Evolutionary conservation across 1,284 basidiomycete genomes (phyloP), one percentile per base, ranked within the genome.

Genomic region (Cutaneotrichosporon dermatis): DNA sequence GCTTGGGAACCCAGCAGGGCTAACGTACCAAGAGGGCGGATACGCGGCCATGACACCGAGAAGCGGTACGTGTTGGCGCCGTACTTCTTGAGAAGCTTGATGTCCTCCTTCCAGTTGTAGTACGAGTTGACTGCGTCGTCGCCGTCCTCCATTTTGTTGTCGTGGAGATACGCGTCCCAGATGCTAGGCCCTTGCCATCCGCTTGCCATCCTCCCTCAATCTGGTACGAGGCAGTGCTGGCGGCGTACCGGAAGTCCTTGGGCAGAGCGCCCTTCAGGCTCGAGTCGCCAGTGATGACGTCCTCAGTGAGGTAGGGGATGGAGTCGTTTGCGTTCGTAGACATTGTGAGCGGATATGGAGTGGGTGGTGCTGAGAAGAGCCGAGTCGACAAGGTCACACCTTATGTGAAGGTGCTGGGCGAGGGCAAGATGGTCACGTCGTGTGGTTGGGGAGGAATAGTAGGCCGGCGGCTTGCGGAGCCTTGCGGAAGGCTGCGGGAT

Each of bases 191-290:
- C 41, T 65, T 66, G 9, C 71, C 71, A 46, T 67, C 71, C 4
- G 40, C 64, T 42, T 63, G 43, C 41, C 44, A 86, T 80, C 37
- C 62, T 6, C 71, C 71, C 56, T 73, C 71, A 37, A 73, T 69
- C 60, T 73, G 71, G 59, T 69, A 67, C 13, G 66, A 57, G 7
- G 70, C 70, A 16, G 88, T 88, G 4, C 87, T 86, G 68, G 86
- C 87, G 54, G 86, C 87, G 82, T 85, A 88, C 54, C 87, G 76
- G 72, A 89, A 89, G 68, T 84, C 82, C 57, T 80, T 79, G 42
- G 84, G 78, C 6, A 71, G 60, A 13, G 53, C 51, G 16, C 59
- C 62, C 15, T 46, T 39, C 25, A 62, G 55, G 2, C 54, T 45
- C 6, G 58, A 42, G 56, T 66, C 60, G 34, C 53, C 45, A 8